Evolutionary conservation across 805 yeast species (phyloP), one percentile per base, ranked within the genome.

Genomic region (Cyberlindnera mycetangii): DNA sequence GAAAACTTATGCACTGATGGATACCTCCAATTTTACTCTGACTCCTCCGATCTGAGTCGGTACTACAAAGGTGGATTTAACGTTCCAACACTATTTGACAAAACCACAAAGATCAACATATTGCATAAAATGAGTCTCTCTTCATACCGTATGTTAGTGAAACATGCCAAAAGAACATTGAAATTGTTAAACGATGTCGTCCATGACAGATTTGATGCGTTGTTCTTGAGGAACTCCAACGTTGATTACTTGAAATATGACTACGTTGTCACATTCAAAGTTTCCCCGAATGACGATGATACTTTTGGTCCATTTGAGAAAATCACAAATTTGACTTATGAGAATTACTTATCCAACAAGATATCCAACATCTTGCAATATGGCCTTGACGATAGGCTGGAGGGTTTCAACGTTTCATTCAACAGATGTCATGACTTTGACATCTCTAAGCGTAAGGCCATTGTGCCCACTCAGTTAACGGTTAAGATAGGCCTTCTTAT

Each of bases 111-210:
- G 56, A 72, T 90, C 48, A 89, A 92, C 60, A 66, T 90, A 27
- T 66, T 92, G 40, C 87, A 90, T 77, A 88, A 86, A 61, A 80
- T 89, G 83, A 76, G 90, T 2, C 70, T 70, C 33, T 72, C 82
- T 52, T 79, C 92, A 0, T 86, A 86, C 58, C 68, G 71, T 35
- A 56, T 76, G 28, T 69, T 92, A 47, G 78, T 76, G 44, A 75
- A 74, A 48, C 81, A 79, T 53, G 95, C 98, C 1, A 64, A 59
- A 27, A 79, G 82, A 54, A 84, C 98, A 0, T 69, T 85, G 48
- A 68, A 62, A 5, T 70, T 87, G 55, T 72, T 92, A 47, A 81
- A 83, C 55, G 96, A 92, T 60, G 84, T 81, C 25, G 84, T 86
- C 5, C 79, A 75, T 44, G 98, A 92, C 64, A 78, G 95, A 59